A percentile compares a stretch with the other conserved stretches of the same genome.
These are phyloP conservation scores for Triangularia setosa DNA, from an alignment of 2,329 filamentous ascomycete species.

Conservation along the genomic window DNA sequence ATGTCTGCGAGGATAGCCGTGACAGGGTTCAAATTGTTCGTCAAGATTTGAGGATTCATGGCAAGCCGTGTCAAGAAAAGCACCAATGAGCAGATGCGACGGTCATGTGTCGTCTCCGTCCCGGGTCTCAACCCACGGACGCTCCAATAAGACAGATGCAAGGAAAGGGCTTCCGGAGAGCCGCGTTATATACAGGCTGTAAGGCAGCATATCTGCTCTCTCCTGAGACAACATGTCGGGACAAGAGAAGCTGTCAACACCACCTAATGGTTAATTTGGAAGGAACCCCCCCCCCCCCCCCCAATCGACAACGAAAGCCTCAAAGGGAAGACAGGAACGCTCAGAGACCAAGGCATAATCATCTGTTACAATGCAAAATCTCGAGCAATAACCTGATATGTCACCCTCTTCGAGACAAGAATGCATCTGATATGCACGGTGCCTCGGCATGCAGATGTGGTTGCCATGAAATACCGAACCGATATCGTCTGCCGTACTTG, in stretches of 20 bases:
- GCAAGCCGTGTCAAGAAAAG: not conserved
- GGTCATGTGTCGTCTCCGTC: no score
- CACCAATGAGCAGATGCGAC: not conserved
- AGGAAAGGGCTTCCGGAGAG: no score
- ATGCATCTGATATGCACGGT: not conserved
- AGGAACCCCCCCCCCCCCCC: no score
- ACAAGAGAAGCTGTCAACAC: not conserved
- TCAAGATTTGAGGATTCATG: slow-evolving; percentile 30
- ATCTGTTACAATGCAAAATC: not conserved
- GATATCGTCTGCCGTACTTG: not conserved
- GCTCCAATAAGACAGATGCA: no score
- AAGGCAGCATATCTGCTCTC: no score
- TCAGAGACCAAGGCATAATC: not conserved
- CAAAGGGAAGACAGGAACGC: no score
- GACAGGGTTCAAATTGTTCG: slow-evolving; percentile 35
- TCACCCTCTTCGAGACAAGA: not conserved
- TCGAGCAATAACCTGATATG: not conserved
- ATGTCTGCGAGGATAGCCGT: slow-evolving; percentile 33
- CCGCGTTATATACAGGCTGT: no score
- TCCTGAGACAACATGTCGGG: not conserved
- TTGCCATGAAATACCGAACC: not conserved
- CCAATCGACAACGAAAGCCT: not conserved
- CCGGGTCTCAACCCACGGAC: no score
- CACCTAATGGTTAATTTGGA: not conserved
- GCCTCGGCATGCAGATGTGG: not conserved